Base-by-base conservation (phyloP, 2,329 filamentous ascomycete genomes). In the Exserohilum rostratum region DNA sequence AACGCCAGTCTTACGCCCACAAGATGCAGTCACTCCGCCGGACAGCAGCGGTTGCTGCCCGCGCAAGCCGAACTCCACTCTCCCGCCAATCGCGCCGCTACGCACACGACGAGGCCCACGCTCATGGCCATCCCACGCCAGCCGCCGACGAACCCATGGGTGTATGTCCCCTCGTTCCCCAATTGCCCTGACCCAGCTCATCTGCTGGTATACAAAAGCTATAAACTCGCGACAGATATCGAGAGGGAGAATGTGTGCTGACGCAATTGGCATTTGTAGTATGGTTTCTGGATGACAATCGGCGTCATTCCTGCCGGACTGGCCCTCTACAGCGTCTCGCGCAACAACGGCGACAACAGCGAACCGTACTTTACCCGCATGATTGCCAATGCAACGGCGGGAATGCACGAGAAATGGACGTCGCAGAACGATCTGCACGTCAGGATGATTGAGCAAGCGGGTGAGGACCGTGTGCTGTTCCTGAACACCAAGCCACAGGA, bases 381-480 rank as follows among this genome's bases (percentile, higher is more conserved):
- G 66, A 85, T 89, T 67, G 75, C 81, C 61, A 80, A 80, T 62
- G 87, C 83, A 72, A 79, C 79, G 31, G 74, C 79, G 37, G 75
- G 81, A 18, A 80, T 80, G 53, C 78, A 84, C 64, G 79, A 83
- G 55, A 70, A 77, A 37, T 85, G 80, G 74, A 81, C 81, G 49
- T 76, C 80, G 62, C 79, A 81, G 64, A 89, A 88, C 68, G 80
- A 82, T 50, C 68, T 87, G 46, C 86, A 87, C 73, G 84, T 83
- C 10, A 77, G 79, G 54, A 81, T 83, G 61, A 76, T 88, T 59
- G 85, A 89, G 77, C 83, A 85, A 75, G 87, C 86, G 20, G 86
- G 83, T 31, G 76, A 79, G 46, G 87, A 90, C 70, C 78, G 84
- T 57, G 83, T 86, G 62, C 71, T 89, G 62, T 87, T 88, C 70